Base-by-base conservation (phyloP, 164 flowering plant genomes). In the Tetrastigma voinierianum region DNA sequence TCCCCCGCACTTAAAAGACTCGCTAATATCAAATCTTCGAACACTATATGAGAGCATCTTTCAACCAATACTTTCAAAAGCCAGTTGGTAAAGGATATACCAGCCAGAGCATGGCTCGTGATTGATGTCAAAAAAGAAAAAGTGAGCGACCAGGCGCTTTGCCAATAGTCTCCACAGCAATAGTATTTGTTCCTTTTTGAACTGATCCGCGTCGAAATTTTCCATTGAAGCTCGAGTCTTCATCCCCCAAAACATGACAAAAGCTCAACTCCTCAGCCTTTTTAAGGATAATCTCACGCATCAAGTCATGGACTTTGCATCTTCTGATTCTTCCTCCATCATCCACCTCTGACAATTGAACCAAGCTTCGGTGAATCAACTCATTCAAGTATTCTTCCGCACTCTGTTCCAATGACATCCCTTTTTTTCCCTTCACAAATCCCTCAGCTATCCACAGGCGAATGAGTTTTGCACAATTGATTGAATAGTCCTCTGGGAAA, bases 341-440 rank as follows among this genome's bases (percentile, higher is more conserved):
- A 46, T 46, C 45, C 6, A 51, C 40, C 10, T 59, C 14, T 5
- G 9, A 49, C 7, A 69, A 72, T 46, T 73, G 76, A 58, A 78
- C 57, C 76, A 81, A 18, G 47, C 69, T 81, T 65, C 80, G 66
- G 14, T 56, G 49, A 4, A 75, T 46, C 7, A 81, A 72, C 47
- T 81, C 79, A 32, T 64, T 67, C 12, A 81, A 69, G 67, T 81
- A 77, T 1, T n/a, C 53, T 10, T 75, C 72, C 10, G 78, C 75
- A 51, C 4, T 7, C 40, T 25, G 40, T 25, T 25, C 40, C 40
- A 25, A 25, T 25, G 40, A 4, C 0, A 25, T 0, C 40, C 40
- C n/a, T n/a, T n/a, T 25, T 4, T 25, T 7, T 25, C 7, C 7
- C 40, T 25, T 25, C 8, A 25, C 40, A 25, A 25, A 25, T n/a